phyloP scores from a whole-genome alignment of 371 early-diverging fungal species.

The Actinomortierella wolfii region DNA sequence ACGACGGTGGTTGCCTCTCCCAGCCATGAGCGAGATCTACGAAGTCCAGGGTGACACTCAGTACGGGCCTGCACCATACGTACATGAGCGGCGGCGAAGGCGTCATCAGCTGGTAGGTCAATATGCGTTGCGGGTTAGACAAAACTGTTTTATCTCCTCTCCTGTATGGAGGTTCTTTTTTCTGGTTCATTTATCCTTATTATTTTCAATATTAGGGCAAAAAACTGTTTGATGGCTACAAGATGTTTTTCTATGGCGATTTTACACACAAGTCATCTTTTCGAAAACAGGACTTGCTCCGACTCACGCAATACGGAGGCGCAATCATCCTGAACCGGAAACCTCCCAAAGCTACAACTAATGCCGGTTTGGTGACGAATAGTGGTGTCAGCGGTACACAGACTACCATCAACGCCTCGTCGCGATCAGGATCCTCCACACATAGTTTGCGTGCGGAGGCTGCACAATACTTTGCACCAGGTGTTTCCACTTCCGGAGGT shows the following conservation, averaged over 20 bases:
- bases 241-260: conserved; percentile 37
- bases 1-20: conserved; percentile 16
- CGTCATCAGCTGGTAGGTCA: conserved; percentile 11
- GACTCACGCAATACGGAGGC: conserved; percentile 26
- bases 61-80: conserved; percentile 29
- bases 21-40: conserved; percentile 9
- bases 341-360: conserved; percentile 15
- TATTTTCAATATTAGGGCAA: no score
- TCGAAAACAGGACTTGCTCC: conserved; percentile 22
- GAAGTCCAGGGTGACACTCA: conserved; percentile 30
- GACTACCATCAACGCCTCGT: background rate
- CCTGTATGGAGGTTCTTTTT: no score
- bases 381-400: background rate
- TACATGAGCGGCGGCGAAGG: conserved; percentile 12
- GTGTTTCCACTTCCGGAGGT: background rate
- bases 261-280: conserved; percentile 15
- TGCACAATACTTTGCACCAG: no score
- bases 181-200: background rate
- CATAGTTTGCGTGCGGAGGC: no score
- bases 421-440: no score
- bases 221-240: conserved; percentile 25
- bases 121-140: background rate
- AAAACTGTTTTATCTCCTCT: no score
- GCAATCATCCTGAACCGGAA: conserved; percentile 9
- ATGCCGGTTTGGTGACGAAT: background rate